These are phyloP conservation scores for Pyrus pyrifolia DNA, from an alignment of 306 rosid genomes.

Conservation along the genomic window DNA sequence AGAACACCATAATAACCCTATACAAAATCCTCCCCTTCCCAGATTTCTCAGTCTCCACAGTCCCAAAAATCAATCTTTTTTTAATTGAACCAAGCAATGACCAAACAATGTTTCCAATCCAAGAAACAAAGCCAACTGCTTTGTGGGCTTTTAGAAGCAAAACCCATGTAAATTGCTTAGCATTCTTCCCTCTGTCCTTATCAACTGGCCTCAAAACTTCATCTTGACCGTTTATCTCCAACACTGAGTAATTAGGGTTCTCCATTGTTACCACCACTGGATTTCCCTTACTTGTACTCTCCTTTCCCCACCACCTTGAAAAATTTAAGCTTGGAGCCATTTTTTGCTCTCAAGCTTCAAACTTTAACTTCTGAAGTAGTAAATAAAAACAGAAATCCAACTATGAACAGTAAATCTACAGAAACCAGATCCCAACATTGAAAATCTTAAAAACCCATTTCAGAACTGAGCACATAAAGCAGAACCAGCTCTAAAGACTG, in stretches of 20 bases:
- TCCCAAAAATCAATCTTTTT: constrained; percentile 32
- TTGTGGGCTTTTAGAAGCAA: constrained; percentile 44
- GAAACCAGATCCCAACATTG: constrained; percentile 7
- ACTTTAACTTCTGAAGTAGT: neutral
- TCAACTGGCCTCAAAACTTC: constrained; percentile 43
- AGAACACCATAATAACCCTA: constrained; percentile 36
- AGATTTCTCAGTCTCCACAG: constrained; percentile 47
- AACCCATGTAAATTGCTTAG: constrained; percentile 50
- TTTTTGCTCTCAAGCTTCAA: neutral
- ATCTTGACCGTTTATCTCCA: constrained; percentile 43
- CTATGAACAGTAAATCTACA: neutral
- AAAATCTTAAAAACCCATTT: constrained; percentile 6
- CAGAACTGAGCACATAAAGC: neutral
- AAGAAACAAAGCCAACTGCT: constrained; percentile 32
- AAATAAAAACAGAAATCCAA: neutral
- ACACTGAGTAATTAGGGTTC: constrained; percentile 49
- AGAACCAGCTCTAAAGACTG: neutral
- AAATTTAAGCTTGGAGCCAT: constrained; percentile 38
- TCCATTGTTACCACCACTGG: constrained; percentile 60
- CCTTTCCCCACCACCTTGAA: constrained; percentile 42
- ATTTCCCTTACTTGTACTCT: constrained; percentile 29
- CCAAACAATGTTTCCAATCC: constrained; percentile 36
- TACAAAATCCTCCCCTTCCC: constrained; percentile 35
- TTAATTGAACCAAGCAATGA: constrained; percentile 32
- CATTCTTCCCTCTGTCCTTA: constrained; percentile 45